Base-by-base conservation (phyloP, 176 grass and related monocot species). In the Thalia dealbata region DNA sequence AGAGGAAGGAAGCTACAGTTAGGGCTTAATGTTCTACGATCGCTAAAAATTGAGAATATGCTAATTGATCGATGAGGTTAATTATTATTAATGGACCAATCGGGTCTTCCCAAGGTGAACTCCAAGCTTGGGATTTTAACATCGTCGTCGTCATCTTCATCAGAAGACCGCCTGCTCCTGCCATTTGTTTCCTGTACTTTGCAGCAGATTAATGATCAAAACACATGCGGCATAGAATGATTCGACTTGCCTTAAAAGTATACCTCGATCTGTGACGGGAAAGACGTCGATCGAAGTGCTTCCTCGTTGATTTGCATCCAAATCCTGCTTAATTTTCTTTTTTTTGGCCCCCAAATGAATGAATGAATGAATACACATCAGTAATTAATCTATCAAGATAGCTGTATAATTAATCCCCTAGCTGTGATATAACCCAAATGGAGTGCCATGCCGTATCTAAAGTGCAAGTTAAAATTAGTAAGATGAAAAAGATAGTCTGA, bases 101-200 rank as follows among this genome's bases (percentile, higher is more conserved):
- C 69, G 50, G 69, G 69, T 71, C 69, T 71, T 52, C 69, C 69
- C 46, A 71, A 50, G 14, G 69, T 71, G 69, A 71, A 71, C 45
- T 71, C 69, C 69, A 71, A 71, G 45, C 44, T 71, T 16, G 69
- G 69, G 43, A 23, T 50, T 18, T 71, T 71, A 7, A 52, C 11
- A 15, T 50, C 14, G 4, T 38, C 32, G 1, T 38, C 32, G 4
- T 38, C 32, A n/a, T n/a, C n/a, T 50, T 71, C 22, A 71, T 50
- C 24, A 1, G 64, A 50, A 2, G 42, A 44, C 6, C 23, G n/a
- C n/a, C n/a, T 23, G 14, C 35, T 50, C 16, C n/a, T 25, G 23
- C 22, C 69, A 51, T 52, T 71, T 48, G 21, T 10, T 70, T n/a
- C 10, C 32, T 38, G 32, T 38, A n/a, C n/a, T n/a, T n/a, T n/a